Evolutionary conservation across 1,284 basidiomycete genomes (phyloP).

Genomic region (Spongiforma sp.): DNA sequence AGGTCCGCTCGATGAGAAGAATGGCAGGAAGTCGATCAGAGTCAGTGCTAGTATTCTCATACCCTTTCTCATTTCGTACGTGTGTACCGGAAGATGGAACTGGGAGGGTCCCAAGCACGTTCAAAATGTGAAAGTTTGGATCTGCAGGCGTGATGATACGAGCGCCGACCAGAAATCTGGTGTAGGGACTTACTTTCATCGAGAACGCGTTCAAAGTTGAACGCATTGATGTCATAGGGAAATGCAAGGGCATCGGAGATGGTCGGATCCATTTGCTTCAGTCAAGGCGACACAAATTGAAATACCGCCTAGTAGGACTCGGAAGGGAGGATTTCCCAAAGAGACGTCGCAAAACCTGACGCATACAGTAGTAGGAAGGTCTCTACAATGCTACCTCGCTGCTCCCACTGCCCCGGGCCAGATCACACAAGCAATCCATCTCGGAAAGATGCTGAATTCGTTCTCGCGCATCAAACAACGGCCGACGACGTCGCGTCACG

Average conservation of each 20-base stretch:
- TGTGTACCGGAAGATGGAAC: background rate
- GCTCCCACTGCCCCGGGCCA: too few relatives aligned
- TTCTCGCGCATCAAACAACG: too few relatives aligned
- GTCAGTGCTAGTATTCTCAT: background rate
- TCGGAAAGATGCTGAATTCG: too few relatives aligned
- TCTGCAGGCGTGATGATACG: slow-evolving; percentile 14
- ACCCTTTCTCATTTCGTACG: background rate
- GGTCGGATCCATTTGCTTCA: background rate
- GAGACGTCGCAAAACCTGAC: too few relatives aligned
- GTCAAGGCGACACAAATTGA: too few relatives aligned
- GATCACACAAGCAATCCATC: too few relatives aligned
- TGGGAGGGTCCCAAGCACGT: slow-evolving; percentile 37
- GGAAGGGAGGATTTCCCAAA: too few relatives aligned
- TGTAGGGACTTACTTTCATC: slow-evolving; percentile 28
- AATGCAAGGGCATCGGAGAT: background rate
- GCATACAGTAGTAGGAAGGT: too few relatives aligned
- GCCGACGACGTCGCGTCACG: too few relatives aligned
- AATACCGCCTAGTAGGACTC: too few relatives aligned
- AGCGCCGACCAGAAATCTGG: too few relatives aligned
- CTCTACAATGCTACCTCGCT: too few relatives aligned
- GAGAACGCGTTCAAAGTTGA: slow-evolving; percentile 30
- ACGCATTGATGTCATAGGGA: slow-evolving; percentile 22
- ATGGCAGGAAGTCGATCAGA: slow-evolving; percentile 49
- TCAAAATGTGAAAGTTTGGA: slow-evolving; percentile 29
- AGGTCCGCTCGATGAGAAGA: slow-evolving; percentile 63